Base-by-base conservation (phyloP, 352 stramenopile genomes). In the Phytophthora fragariae region DNA sequence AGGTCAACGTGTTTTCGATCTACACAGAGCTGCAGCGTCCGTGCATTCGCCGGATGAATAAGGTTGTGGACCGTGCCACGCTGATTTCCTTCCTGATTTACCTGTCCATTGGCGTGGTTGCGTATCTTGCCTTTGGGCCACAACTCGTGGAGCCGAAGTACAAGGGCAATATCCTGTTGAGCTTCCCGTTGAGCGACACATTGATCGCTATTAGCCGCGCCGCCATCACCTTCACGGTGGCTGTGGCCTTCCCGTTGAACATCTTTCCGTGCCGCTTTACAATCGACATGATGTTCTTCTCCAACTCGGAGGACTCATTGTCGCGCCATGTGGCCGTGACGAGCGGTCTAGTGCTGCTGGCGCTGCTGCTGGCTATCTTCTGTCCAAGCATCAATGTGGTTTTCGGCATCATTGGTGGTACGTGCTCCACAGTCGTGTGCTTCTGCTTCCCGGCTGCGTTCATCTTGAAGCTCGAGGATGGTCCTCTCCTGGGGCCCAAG, bases 271-370 rank as follows among this genome's bases (percentile, higher is more conserved):
- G 89, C 62, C 84, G 89, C 21, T 96, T 96, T 65, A 94, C 84
- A 5, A 88, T 96, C 66, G 87, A 96, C 70, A 94, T 96, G 87
- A 94, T 96, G 89, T 96, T 93, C 68, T 96, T 96, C 54, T 86
- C 89, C 1, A 78, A 88, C 65, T 83, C 89, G 21, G 81, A 89
- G 58, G 89, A 94, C 57, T 95, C 89, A 62, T 64, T 68, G 37
- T 49, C 68, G n/a, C 86, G 89, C 50, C 89, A 94, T 73, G 79
- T 93, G 10, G 71, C 75, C 2, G 86, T 95, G 11, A 94, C 86
- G 7, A 86, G 63, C 27, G 68, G 73, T 5, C 77, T 96, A 6
- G 89, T 96, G 35, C 58, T 92, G 6, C 27, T 89, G 31, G 88
- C 89, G 50, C 79, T 96, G 53, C 62, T 93, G 35, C 73, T 96